Conservation (phyloP, 1,284 basidiomycete species). For the Grifola frondosa region DNA sequence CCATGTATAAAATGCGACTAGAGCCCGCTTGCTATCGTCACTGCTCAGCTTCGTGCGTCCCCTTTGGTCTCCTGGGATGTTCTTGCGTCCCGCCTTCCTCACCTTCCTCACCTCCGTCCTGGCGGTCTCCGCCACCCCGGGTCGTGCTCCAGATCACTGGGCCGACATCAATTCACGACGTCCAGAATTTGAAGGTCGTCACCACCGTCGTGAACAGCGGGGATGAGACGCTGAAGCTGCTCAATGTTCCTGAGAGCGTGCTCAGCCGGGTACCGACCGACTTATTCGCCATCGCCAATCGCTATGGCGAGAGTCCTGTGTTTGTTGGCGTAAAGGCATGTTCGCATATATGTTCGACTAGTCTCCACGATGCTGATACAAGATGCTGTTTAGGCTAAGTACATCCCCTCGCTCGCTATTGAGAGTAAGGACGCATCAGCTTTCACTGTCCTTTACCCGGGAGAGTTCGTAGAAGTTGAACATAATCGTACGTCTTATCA, state of each 20-base stretch:
- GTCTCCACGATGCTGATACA: not conserved
- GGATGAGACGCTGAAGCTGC: slow-evolving; percentile 42
- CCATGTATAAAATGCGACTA: no score
- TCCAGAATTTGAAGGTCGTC: slow-evolving; percentile 40
- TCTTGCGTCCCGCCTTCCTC: slow-evolving; percentile 8
- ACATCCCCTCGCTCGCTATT: slow-evolving; percentile 21
- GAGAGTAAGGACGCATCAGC: slow-evolving; percentile 15
- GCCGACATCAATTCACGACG: slow-evolving; percentile 33
- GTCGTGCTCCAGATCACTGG: slow-evolving; percentile 29
- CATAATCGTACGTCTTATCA: slow-evolving; percentile 39
- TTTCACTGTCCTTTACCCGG: slow-evolving; percentile 42
- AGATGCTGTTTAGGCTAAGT: slow-evolving; percentile 11
- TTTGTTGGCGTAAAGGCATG: slow-evolving; percentile 43
- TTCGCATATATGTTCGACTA: slow-evolving; percentile 16
- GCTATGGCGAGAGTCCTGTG: slow-evolving; percentile 35
- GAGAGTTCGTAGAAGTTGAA: slow-evolving; percentile 38
- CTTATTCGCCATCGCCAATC: slow-evolving; percentile 38
- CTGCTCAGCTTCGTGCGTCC: no score
- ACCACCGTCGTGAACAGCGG: slow-evolving; percentile 46
- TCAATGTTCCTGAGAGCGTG: slow-evolving; percentile 44
- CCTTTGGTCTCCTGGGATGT: no score
- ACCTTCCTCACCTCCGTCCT: slow-evolving; percentile 8
- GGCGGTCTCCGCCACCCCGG: no score
- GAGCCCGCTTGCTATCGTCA: no score
- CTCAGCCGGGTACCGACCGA: slow-evolving; percentile 42